Conservation (phyloP, 2,329 filamentous ascomycete species). For the Colletotrichum spinosum region DNA sequence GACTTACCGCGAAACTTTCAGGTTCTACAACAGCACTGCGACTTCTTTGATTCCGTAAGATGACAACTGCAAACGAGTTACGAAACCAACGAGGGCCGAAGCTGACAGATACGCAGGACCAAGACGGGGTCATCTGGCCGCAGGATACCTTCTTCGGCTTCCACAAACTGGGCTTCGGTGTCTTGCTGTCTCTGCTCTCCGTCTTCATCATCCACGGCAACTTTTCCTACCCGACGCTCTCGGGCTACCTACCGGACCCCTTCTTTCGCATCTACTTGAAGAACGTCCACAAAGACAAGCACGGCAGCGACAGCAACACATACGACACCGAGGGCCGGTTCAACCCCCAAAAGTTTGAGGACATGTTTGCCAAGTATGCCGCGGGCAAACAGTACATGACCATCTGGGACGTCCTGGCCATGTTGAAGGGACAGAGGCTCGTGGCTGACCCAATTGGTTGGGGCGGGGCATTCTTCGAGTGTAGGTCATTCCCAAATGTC, state of each 20-base stretch:
- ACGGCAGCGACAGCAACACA: conserved; percentile 58
- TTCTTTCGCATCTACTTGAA: conserved; percentile 51
- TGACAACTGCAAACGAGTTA: rapidly evolving
- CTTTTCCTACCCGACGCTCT: conserved; percentile 58
- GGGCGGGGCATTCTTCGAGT: conserved; percentile 39
- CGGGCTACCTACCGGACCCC: conserved; percentile 51
- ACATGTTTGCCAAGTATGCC: conserved; percentile 62
- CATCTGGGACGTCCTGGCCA: conserved; percentile 47
- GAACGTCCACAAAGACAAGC: conserved; percentile 56
- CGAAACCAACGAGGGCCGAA: too few relatives aligned
- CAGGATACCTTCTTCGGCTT: conserved; percentile 54
- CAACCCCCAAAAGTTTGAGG: conserved; percentile 61
- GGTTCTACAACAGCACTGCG: conserved; percentile 53
- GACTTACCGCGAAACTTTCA: neutral
- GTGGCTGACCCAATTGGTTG: conserved; percentile 56
- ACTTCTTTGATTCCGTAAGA: conserved; percentile 53
- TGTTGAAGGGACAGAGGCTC: conserved; percentile 54
- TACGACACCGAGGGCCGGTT: conserved; percentile 63
- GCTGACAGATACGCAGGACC: conserved; percentile 40
- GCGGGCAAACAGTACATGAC: conserved; percentile 52
- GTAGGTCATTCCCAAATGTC: conserved; percentile 31
- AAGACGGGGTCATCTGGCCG: conserved; percentile 53
- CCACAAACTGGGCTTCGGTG: conserved; percentile 52
- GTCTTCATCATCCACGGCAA: conserved; percentile 53
- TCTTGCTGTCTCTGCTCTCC: conserved; percentile 52